A percentile compares a stretch with the other conserved stretches of the same genome.
Conservation (phyloP, 371 early-diverging fungal genomes). For the Parasitella parasitica region DNA sequence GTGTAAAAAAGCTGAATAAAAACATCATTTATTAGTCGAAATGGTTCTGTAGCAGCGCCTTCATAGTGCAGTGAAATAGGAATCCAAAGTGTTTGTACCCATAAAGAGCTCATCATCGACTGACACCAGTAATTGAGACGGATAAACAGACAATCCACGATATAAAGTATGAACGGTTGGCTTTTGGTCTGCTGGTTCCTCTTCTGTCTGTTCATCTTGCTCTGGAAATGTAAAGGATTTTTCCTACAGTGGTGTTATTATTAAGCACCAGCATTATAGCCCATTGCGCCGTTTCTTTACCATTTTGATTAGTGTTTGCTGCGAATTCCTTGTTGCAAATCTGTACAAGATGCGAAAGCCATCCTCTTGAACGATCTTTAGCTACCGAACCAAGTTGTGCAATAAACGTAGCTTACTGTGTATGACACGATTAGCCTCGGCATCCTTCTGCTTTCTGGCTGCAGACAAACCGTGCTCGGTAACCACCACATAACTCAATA, state of each 20-base stretch:
- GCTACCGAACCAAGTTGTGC: neutral
- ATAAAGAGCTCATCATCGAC: slow-evolving; percentile 13
- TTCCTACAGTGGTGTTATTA: slow-evolving; percentile 4
- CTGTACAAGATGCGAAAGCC: slow-evolving; percentile 19
- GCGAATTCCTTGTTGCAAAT: slow-evolving; percentile 8
- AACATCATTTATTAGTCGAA: neutral
- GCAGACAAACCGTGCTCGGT: neutral
- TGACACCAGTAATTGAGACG: slow-evolving; percentile 18
- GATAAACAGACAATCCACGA: slow-evolving; percentile 9
- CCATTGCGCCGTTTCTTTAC: no score
- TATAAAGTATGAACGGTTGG: slow-evolving; percentile 12
- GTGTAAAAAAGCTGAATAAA: neutral
- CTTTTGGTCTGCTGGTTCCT: slow-evolving; percentile 5
- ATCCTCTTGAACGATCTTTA: slow-evolving; percentile 4
- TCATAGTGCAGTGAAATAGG: slow-evolving; percentile 14
- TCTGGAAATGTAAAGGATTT: slow-evolving; percentile 8
- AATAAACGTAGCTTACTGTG: neutral
- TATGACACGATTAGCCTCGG: neutral
- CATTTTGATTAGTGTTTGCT: slow-evolving; percentile 12
- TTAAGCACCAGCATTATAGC: no score
- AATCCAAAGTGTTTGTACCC: slow-evolving; percentile 7
- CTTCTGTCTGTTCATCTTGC: neutral
- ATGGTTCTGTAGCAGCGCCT: neutral
- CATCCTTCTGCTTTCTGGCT: neutral
- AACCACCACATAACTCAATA: slow-evolving; percentile 1